Conservation (phyloP, 106 monocot species). For the Dendrobium nobile region DNA sequence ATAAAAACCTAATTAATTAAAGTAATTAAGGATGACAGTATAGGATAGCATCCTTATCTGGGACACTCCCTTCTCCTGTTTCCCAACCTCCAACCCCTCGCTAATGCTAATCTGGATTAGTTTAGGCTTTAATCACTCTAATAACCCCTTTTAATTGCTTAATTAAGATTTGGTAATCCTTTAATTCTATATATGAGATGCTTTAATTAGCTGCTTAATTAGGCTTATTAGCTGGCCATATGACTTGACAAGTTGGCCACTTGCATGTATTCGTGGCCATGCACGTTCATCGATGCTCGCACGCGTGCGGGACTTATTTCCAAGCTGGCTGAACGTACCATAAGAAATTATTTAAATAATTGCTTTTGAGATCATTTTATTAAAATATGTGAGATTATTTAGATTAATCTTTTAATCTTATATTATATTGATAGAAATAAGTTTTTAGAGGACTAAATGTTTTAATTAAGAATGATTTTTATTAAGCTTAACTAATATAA, state of each 20-base stretch:
- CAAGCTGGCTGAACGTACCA: no score
- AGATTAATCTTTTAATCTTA: no score
- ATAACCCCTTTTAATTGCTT: neutral
- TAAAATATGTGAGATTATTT: no score
- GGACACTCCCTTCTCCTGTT: neutral
- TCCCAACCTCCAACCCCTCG: constrained; percentile 4
- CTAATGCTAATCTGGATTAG: neutral
- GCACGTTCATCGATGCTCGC: constrained; percentile 1
- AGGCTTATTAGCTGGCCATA: constrained; percentile 1
- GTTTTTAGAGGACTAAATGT: no score
- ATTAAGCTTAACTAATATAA: no score
- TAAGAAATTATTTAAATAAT: no score
- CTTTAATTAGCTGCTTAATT: neutral
- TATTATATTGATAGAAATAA: no score
- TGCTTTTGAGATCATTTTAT: no score
- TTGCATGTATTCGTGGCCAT: neutral
- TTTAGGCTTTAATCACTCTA: neutral
- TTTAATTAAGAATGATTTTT: no score
- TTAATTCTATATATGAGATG: neutral
- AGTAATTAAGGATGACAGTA: neutral
- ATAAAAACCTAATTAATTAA: neutral
- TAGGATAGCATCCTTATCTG: neutral
- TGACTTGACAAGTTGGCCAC: neutral
- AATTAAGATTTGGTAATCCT: neutral
- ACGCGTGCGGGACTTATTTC: neutral